These are phyloP conservation scores for Annulohypoxylon truncatum DNA, from an alignment of 2,329 filamentous ascomycete genomes.

Conservation along the genomic window DNA sequence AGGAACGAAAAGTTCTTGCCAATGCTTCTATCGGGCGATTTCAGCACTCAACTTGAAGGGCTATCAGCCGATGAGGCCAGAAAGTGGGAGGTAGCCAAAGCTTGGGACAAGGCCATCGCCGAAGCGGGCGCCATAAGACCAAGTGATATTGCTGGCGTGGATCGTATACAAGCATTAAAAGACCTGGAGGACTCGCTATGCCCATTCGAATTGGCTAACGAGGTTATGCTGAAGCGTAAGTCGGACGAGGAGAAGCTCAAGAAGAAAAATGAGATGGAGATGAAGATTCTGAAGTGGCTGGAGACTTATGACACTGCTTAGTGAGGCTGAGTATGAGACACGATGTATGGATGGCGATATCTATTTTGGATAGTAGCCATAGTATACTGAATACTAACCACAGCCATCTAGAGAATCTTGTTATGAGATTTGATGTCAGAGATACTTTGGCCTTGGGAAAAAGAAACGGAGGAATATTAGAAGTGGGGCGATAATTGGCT, in stretches of 20 bases:
- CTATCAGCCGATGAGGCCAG: not conserved
- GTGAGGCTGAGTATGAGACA: not conserved
- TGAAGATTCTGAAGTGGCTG: not conserved
- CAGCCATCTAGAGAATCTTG: too few relatives aligned
- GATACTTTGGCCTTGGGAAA: too few relatives aligned
- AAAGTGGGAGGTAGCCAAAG: slow-evolving; percentile 17
- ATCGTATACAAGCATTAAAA: not conserved
- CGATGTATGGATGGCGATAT: too few relatives aligned
- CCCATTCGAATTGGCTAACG: slow-evolving; percentile 4
- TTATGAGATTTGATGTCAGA: not conserved
- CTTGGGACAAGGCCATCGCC: slow-evolving; percentile 4
- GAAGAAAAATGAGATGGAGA: slow-evolving; percentile 6
- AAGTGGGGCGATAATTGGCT: not conserved
- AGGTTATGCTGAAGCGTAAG: slow-evolving; percentile 10
- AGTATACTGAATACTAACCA: too few relatives aligned
- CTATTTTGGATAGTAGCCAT: too few relatives aligned
- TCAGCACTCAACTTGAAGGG: not conserved
- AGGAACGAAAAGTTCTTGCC: slow-evolving; percentile 12
- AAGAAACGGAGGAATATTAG: not conserved
- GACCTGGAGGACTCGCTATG: slow-evolving; percentile 1
- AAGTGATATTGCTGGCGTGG: not conserved
- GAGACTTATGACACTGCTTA: not conserved
- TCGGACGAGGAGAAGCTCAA: not conserved
- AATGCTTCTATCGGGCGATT: slow-evolving; percentile 15
- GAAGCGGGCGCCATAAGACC: slow-evolving; percentile 1